phyloP scores from a whole-genome alignment of 306 rosid genomes.

The Begonia masoniana region DNA sequence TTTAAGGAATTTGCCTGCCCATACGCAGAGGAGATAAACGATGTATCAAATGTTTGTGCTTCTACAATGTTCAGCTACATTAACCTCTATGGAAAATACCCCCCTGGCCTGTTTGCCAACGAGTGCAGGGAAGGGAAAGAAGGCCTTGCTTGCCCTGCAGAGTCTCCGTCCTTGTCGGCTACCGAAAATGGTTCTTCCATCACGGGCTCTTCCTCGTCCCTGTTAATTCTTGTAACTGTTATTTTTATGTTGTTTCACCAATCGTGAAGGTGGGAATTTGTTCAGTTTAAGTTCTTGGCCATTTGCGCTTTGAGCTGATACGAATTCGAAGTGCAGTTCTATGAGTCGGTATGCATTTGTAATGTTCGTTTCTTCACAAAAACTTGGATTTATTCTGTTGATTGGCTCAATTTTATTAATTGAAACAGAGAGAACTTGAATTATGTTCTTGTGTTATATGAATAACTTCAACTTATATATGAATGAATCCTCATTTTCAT shows the following conservation, averaged over 20 bases:
- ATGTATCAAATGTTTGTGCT: slow-evolving; percentile 65
- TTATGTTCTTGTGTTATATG: no score
- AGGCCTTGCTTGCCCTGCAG: slow-evolving; percentile 68
- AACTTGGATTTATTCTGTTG: not conserved
- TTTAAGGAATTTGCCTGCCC: slow-evolving; percentile 85
- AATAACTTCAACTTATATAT: no score
- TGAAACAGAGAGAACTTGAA: no score
- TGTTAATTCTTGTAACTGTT: slow-evolving; percentile 26
- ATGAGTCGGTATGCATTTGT: not conserved
- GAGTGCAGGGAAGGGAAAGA: slow-evolving; percentile 57
- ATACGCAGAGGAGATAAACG: slow-evolving; percentile 44
- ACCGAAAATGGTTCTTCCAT: slow-evolving; percentile 21
- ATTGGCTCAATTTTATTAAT: no score
- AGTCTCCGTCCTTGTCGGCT: slow-evolving; percentile 32
- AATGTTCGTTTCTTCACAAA: not conserved
- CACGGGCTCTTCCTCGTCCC: slow-evolving; percentile 19
- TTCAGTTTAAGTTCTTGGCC: not conserved
- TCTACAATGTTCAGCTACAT: slow-evolving; percentile 96
- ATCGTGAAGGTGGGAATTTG: slow-evolving; percentile 11
- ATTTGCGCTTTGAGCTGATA: not conserved
- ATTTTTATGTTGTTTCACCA: slow-evolving; percentile 20
- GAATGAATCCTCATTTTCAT: no score
- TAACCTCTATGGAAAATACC: slow-evolving; percentile 78
- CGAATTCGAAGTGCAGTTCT: not conserved
- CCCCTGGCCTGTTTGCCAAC: slow-evolving; percentile 78